These are phyloP conservation scores for Penicillium arizonense DNA, from an alignment of 495 filamentous ascomycete species.

Conservation along the genomic window DNA sequence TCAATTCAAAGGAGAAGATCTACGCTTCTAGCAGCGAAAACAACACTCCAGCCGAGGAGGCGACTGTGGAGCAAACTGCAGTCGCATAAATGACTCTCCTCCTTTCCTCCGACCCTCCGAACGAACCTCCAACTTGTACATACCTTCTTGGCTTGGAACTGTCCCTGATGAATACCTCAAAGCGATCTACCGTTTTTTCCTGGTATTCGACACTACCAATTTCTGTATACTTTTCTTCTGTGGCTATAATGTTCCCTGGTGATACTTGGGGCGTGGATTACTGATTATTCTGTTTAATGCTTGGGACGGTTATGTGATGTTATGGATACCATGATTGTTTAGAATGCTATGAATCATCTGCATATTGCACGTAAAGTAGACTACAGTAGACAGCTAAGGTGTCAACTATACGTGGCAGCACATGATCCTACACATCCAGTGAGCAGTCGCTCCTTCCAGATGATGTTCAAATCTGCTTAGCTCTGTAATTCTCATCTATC, in stretches of 20 bases:
- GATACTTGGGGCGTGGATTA: slow-evolving; percentile 4
- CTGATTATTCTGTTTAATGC: slow-evolving; percentile 18
- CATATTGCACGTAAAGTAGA: too few species aligned
- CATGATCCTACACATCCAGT: too few species aligned
- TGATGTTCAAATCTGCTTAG: too few species aligned
- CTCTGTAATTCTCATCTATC: too few species aligned
- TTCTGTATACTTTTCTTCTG: slow-evolving; percentile 12
- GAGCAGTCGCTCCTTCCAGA: too few species aligned
- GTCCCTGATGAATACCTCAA: background rate
- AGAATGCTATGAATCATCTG: background rate
- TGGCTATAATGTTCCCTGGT: slow-evolving; percentile 5
- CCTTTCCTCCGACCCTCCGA: background rate
- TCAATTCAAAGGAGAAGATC: slow-evolving; percentile 56
- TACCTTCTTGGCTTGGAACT: slow-evolving; percentile 10
- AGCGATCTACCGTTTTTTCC: background rate
- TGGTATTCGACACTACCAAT: background rate
- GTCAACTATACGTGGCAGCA: too few species aligned
- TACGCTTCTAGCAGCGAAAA: slow-evolving; percentile 31
- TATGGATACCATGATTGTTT: slow-evolving; percentile 31
- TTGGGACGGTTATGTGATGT: slow-evolving; percentile 24
- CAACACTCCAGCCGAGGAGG: slow-evolving; percentile 5
- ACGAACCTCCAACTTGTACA: slow-evolving; percentile 13
- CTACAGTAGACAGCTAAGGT: too few species aligned
- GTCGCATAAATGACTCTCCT: background rate
- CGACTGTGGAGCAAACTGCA: background rate